Percentiles rank a stretch among this genome's conserved stretches.
These are phyloP conservation scores for Nannizziopsis barbatae DNA, from an alignment of 2,329 filamentous ascomycete species.

Conservation along the genomic window DNA sequence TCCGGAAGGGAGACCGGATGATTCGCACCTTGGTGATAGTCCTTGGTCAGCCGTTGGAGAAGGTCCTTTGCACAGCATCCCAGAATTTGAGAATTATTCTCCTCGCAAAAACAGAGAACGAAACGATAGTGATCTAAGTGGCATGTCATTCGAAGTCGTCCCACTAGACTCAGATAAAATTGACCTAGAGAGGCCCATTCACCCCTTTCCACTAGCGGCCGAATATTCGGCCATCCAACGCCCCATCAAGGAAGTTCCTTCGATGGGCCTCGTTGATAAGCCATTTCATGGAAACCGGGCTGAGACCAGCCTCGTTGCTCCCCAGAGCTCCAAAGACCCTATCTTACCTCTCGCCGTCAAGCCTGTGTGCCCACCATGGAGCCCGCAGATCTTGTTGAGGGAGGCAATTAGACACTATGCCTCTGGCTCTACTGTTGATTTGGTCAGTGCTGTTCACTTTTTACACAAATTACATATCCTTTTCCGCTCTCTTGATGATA, in stretches of 20 bases:
- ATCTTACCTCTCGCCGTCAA: conserved; percentile 25
- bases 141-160: conserved; percentile 22
- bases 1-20: conserved; percentile 23
- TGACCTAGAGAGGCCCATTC: conserved; percentile 37
- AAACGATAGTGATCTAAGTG: conserved; percentile 10
- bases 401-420: conserved; percentile 33
- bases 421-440: conserved; percentile 29
- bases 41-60: conserved; percentile 19
- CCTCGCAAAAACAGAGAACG: conserved; percentile 14
- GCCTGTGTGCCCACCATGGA: conserved; percentile 30
- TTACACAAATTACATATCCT: conserved; percentile 32
- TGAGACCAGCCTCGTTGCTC: not conserved
- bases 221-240: conserved; percentile 21
- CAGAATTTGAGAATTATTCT: conserved; percentile 16
- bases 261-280: not conserved
- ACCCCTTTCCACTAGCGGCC: conserved; percentile 27
- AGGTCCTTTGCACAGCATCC: conserved; percentile 12
- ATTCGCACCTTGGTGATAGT: conserved; percentile 16
- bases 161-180: conserved; percentile 19
- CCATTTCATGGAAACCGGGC: not conserved
- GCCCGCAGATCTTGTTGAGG: conserved; percentile 28
- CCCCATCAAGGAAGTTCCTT: not conserved
- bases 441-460: conserved; percentile 33
- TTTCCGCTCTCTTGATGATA: conserved; percentile 28
- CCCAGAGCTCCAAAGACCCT: conserved; percentile 6